These are phyloP conservation scores for Candida methanosorbosa DNA, from an alignment of 805 yeast species.

Conservation along the genomic window DNA sequence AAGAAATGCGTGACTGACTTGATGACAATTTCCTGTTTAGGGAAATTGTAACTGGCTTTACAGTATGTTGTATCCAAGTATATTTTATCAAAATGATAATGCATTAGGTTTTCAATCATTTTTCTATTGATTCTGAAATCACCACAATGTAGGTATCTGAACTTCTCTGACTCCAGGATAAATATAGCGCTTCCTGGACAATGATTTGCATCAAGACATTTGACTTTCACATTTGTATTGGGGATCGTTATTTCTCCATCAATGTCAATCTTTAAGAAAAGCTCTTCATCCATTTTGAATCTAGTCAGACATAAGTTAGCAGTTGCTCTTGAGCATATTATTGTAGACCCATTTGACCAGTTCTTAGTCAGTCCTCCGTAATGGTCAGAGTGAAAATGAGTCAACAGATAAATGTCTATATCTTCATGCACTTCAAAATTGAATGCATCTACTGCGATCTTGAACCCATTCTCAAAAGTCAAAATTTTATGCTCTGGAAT, in stretches of 20 bases:
- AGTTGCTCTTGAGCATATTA: constrained; percentile 60
- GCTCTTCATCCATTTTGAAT: constrained; percentile 43
- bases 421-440: constrained; percentile 35
- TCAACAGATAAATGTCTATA: constrained; percentile 48
- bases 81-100: constrained; percentile 40
- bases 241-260: constrained; percentile 29
- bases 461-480: constrained; percentile 27
- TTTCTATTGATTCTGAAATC: constrained; percentile 69
- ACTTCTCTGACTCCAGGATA: constrained; percentile 43
- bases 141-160: constrained; percentile 71
- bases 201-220: constrained; percentile 80
- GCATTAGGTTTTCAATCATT: constrained; percentile 34
- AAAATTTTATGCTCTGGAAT: constrained; percentile 51
- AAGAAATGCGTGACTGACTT: constrained; percentile 46
- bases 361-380: constrained; percentile 75
- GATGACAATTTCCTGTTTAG: constrained; percentile 66
- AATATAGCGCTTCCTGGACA: constrained; percentile 94
- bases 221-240: constrained; percentile 41
- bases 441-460: constrained; percentile 62
- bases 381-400: constrained; percentile 93
- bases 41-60: constrained; percentile 66
- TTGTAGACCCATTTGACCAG: constrained; percentile 57
- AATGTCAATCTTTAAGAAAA: constrained; percentile 32
- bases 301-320: constrained; percentile 43
- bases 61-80: constrained; percentile 91